A percentile compares a stretch with the other conserved stretches of the same genome.
phyloP scores from a whole-genome alignment of 805 yeast species.

The Yamadazyma tumulicola region DNA sequence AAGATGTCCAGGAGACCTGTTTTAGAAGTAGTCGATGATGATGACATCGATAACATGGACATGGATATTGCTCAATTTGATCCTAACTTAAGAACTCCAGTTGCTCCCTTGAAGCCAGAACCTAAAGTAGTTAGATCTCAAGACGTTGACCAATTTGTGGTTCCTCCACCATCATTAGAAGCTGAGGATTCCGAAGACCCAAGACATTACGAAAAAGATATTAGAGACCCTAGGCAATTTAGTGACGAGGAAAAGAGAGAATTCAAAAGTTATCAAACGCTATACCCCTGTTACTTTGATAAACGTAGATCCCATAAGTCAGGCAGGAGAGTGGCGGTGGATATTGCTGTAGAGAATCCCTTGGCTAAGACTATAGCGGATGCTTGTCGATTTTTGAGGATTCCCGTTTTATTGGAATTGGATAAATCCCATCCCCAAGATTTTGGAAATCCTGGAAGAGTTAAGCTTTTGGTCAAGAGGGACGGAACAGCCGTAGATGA shows the following conservation, averaged over 20 bases:
- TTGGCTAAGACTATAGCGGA: slow-evolving; percentile 78
- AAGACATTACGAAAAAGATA: slow-evolving; percentile 17
- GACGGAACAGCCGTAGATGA: slow-evolving; percentile 37
- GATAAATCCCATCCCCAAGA: slow-evolving; percentile 94
- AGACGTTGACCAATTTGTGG: slow-evolving; percentile 33
- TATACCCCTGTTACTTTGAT: slow-evolving; percentile 95
- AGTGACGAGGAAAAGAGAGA: slow-evolving; percentile 58
- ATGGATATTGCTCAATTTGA: slow-evolving; percentile 93
- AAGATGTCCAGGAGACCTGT: slow-evolving; percentile 53
- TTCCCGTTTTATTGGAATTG: slow-evolving; percentile 59
- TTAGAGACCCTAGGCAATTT: slow-evolving; percentile 34
- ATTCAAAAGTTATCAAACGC: slow-evolving; percentile 63
- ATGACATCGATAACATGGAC: slow-evolving; percentile 87
- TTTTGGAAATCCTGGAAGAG: slow-evolving; percentile 97
- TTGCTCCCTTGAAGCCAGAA: slow-evolving; percentile 61
- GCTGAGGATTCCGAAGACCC: slow-evolving; percentile 5
- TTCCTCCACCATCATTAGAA: slow-evolving; percentile 15
- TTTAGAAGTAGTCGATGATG: slow-evolving; percentile 76
- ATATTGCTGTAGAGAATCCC: slow-evolving; percentile 81
- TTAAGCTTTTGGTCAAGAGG: slow-evolving; percentile 66
- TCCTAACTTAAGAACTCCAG: slow-evolving; percentile 58
- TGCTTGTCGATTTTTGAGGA: slow-evolving; percentile 49
- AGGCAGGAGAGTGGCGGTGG: slow-evolving; percentile 75
- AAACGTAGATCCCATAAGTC: slow-evolving; percentile 65
- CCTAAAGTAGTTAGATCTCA: slow-evolving; percentile 63